Evolutionary conservation across 306 rosid species (phyloP).

Genomic region (Sphenostylis stenocarpa): DNA sequence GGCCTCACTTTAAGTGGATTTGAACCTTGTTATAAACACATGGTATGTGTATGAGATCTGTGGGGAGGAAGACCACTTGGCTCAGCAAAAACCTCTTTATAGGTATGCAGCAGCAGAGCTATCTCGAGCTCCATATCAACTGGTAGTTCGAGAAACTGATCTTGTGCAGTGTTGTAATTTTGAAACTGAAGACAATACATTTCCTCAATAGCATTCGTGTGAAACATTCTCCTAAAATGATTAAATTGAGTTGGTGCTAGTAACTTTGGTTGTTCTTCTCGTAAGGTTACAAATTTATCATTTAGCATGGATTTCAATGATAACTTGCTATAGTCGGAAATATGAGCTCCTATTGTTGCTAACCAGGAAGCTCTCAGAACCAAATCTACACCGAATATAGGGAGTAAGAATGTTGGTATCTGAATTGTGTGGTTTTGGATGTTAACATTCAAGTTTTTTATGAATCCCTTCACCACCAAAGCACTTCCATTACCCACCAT

Average conservation of each 20-base stretch:
- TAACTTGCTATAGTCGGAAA: background rate
- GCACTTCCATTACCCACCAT: too few species aligned
- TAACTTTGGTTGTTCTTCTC: background rate
- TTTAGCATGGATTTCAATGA: too few species aligned
- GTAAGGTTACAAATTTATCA: background rate
- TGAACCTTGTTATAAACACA: background rate
- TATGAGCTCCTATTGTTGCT: background rate
- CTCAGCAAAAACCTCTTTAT: too few species aligned
- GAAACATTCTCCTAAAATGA: background rate
- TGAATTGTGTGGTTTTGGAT: too few species aligned
- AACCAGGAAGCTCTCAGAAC: background rate
- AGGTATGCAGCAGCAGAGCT: too few species aligned
- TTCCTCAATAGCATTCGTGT: background rate
- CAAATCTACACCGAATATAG: background rate
- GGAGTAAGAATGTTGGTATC: background rate
- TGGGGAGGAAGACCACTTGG: background rate
- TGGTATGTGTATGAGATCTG: background rate
- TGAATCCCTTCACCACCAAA: too few species aligned
- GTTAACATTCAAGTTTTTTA: too few species aligned
- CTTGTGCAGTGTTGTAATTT: too few species aligned
- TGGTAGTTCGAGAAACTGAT: background rate
- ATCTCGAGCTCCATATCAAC: too few species aligned
- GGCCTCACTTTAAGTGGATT: background rate
- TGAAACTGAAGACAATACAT: background rate
- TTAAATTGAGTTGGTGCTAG: background rate